phyloP scores from a whole-genome alignment of 2,329 filamentous ascomycete species.

The Exophiala oligosperma region DNA sequence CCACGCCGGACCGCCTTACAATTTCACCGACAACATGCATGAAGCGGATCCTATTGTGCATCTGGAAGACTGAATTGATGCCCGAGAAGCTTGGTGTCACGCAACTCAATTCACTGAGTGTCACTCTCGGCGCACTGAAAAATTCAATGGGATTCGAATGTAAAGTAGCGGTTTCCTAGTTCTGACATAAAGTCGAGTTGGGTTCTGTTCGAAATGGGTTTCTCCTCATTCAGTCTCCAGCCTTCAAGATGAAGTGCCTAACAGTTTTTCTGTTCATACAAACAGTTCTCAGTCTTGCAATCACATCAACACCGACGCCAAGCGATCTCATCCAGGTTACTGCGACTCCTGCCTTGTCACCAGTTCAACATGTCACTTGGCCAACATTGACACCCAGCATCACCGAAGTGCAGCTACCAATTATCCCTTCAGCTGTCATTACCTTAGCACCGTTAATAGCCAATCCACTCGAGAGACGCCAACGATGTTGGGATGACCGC shows the following conservation, averaged over 20 bases:
- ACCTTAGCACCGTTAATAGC: slow-evolving; percentile 25
- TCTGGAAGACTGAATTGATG: slow-evolving; percentile 19
- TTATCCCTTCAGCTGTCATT: slow-evolving; percentile 20
- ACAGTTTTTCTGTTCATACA: slow-evolving; percentile 16
- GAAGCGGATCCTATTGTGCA: slow-evolving; percentile 12
- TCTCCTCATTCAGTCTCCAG: neutral
- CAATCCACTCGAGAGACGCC: slow-evolving; percentile 25
- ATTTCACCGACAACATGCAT: slow-evolving; percentile 19
- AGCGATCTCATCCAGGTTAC: slow-evolving; percentile 9
- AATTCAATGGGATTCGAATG: neutral
- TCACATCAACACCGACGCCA: slow-evolving; percentile 9
- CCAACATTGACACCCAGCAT: slow-evolving; percentile 10
- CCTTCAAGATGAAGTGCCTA: slow-evolving; percentile 16
- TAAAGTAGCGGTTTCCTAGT: neutral
- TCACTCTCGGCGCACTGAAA: slow-evolving; percentile 9
- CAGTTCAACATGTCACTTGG: slow-evolving; percentile 1
- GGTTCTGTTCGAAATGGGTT: neutral
- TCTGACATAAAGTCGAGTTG: slow-evolving; percentile 6
- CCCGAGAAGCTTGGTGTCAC: slow-evolving; percentile 18
- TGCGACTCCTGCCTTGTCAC: slow-evolving; percentile 10
- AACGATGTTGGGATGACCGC: slow-evolving; percentile 30
- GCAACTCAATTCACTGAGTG: slow-evolving; percentile 17
- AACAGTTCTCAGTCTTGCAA: slow-evolving; percentile 10
- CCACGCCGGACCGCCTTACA: slow-evolving; percentile 18
- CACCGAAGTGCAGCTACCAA: slow-evolving; percentile 4